Conservation (phyloP, 257 asterid genomes). For the Fraxinus excelsior region DNA sequence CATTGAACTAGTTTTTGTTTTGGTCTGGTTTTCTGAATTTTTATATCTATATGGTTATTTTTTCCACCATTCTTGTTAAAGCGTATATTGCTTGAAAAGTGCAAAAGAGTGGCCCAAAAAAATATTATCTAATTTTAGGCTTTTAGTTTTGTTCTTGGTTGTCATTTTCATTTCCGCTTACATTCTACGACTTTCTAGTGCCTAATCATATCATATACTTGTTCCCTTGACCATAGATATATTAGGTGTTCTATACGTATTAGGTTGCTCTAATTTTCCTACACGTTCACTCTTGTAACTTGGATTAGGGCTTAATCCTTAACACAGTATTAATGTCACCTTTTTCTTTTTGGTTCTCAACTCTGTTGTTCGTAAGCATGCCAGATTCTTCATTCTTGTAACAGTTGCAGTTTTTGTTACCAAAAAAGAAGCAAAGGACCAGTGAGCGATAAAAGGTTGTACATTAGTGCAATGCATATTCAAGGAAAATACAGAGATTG, state of each 20-base stretch:
- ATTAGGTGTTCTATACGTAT: too few relatives aligned
- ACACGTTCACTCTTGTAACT: too few relatives aligned
- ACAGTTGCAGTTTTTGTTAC: neutral
- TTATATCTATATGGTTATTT: neutral
- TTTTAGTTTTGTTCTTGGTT: neutral
- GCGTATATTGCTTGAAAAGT: neutral
- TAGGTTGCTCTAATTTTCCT: too few relatives aligned
- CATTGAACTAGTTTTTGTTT: neutral
- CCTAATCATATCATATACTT: neutral
- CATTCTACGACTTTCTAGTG: neutral
- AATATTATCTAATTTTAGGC: neutral
- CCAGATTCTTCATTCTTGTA: neutral
- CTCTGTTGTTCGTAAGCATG: neutral
- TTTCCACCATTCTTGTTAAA: neutral
- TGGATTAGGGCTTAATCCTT: too few relatives aligned
- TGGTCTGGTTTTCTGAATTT: neutral
- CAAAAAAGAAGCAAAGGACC: neutral
- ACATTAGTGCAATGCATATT: neutral
- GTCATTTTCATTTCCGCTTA: neutral
- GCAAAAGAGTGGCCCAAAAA: neutral
- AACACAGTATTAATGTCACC: too few relatives aligned
- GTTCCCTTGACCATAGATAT: neutral
- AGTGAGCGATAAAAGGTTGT: neutral
- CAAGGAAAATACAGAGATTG: neutral
- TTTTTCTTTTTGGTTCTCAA: neutral